These are phyloP conservation scores for Fagopyrum homotropicum DNA, from an alignment of 148 eudicot species.

Conservation along the genomic window DNA sequence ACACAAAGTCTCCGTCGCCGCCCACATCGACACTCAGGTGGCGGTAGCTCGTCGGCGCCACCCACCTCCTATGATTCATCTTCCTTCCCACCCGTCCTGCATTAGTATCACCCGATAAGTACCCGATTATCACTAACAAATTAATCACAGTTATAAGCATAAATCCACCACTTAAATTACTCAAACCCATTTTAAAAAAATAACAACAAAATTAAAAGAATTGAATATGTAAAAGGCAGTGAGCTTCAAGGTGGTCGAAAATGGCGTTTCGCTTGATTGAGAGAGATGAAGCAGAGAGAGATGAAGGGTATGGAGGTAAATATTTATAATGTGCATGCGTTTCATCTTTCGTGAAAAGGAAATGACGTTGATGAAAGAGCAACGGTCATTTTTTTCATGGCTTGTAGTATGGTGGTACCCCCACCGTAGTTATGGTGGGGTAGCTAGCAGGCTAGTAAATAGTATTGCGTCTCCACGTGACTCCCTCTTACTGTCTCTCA, in stretches of 20 bases:
- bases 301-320: neutral
- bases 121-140: neutral
- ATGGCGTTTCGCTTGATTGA: neutral
- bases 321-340: constrained; percentile 1
- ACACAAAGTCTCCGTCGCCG: constrained; percentile 54
- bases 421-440: constrained; percentile 6
- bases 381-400: constrained; percentile 5
- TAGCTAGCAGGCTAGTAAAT: neutral
- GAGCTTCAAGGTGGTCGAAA: neutral
- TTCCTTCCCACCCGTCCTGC: neutral
- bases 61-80: constrained; percentile 37
- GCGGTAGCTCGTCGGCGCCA: constrained; percentile 55
- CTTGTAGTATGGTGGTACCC: neutral
- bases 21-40: constrained; percentile 54
- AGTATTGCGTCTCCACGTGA: constrained; percentile 5
- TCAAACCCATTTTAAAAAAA: neutral
- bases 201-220: neutral
- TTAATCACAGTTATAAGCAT: neutral
- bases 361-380: neutral
- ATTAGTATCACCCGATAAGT: neutral
- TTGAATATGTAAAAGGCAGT: neutral
- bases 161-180: neutral
- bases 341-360: constrained; percentile 4
- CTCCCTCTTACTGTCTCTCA: neutral
- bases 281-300: neutral